Conservation (phyloP, 257 asterid species). For the Lantana camara region DNA sequence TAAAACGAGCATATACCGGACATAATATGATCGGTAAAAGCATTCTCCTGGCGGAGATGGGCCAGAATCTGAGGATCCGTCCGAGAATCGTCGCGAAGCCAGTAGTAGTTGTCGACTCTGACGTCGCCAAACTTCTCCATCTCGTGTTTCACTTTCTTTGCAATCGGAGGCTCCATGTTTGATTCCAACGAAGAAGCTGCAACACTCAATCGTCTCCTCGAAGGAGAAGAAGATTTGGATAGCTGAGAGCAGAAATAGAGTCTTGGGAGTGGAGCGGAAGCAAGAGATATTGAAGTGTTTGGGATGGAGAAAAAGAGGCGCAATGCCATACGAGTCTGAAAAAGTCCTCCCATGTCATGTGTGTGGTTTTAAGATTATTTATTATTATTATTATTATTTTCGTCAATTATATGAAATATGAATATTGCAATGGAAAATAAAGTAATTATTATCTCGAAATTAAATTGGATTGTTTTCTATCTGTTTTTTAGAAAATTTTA, state of each 20-base stretch:
- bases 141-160: conserved; percentile 80
- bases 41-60: conserved; percentile 73
- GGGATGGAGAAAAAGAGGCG: not conserved
- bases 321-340: too few relatives aligned
- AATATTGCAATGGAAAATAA: too few relatives aligned
- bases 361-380: too few relatives aligned
- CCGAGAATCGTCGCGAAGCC: conserved; percentile 98
- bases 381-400: too few relatives aligned
- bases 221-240: conserved; percentile 7
- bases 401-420: too few relatives aligned
- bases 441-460: too few relatives aligned
- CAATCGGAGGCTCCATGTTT: conserved; percentile 60
- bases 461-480: too few relatives aligned
- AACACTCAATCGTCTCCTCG: conserved; percentile 22
- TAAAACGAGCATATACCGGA: conserved; percentile 59
- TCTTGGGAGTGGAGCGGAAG: not conserved
- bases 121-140: conserved; percentile 95
- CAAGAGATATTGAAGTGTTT: not conserved
- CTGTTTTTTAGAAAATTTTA: too few relatives aligned
- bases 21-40: conserved; percentile 65
- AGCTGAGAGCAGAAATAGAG: not conserved
- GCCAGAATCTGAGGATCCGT: conserved; percentile 59
- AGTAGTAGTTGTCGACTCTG: conserved; percentile 79
- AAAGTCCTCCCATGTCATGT: conserved; percentile 8
- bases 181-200: conserved; percentile 23